Percentiles rank a stretch among this genome's conserved stretches.
phyloP scores from a whole-genome alignment of 495 filamentous ascomycete genomes.

The Trypethelium eluteriae region DNA sequence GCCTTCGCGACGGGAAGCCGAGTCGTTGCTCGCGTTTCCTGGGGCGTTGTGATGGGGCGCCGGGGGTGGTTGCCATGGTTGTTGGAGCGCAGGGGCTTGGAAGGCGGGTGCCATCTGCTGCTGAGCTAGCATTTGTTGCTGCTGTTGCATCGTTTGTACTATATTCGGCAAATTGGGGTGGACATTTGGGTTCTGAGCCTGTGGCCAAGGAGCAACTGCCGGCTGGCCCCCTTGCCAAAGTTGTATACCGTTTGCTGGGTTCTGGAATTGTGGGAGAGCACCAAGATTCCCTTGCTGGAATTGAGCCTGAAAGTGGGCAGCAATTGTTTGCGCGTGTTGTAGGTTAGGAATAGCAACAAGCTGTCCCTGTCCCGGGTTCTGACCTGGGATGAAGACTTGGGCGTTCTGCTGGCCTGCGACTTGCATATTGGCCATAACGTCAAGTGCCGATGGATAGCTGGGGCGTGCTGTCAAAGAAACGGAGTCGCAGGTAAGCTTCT shows the following conservation, averaged over 20 bases:
- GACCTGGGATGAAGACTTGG: not conserved
- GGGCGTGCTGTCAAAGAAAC: conserved; percentile 35
- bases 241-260: not conserved
- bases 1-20: conserved; percentile 23
- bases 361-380: not conserved
- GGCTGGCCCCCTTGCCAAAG: not conserved
- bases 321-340: not conserved
- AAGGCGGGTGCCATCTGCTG: not conserved
- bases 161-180: not conserved
- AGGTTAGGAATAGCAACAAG: too few relatives aligned
- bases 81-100: not conserved
- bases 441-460: conserved; percentile 3
- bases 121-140: not conserved
- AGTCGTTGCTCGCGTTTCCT: not conserved
- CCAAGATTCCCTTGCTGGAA: not conserved
- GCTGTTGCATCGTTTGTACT: not conserved
- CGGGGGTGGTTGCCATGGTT: not conserved
- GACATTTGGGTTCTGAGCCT: not conserved
- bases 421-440: conserved; percentile 3
- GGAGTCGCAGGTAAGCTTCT: conserved; percentile 29
- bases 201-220: not conserved
- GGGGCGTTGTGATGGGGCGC: not conserved
- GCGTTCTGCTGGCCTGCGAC: not conserved
- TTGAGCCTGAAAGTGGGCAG: not conserved
- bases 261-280: conserved; percentile 15